Evolutionary conservation across 768 basidiomycete species (phyloP), one percentile per base, ranked within the genome.

Genomic region (Lactarius trivialis): DNA sequence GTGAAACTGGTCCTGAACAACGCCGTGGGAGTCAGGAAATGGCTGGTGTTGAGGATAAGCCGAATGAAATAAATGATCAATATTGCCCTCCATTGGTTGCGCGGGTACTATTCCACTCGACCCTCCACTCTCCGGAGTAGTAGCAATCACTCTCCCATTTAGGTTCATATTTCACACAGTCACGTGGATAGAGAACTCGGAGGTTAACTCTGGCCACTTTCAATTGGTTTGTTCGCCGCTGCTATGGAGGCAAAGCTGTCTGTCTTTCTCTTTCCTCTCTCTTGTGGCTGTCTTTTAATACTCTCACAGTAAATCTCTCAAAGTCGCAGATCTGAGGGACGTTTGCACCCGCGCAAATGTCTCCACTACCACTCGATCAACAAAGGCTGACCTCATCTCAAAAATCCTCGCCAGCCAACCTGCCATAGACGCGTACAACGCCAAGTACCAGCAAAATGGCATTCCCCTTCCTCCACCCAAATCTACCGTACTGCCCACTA

Each of bases 301-400:
- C 60, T 30, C 19, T n/a, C 37, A 58, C 69, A 79, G 79, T 62
- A 85, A 84, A 72, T 73, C 83, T 0, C 83, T 89, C 76, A 88
- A 86, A 72, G 88, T 88, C 70, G 79, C 80, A 37, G 87, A 89
- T 67, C 83, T 89, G 72, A 83, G 76, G 69, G 78, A 81, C 60
- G 81, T 89, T 63, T 82, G 89, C 70, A 48, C 76, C 56, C 77
- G 76, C 51, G 87, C 85, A 24, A 61, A 70, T 37, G 74, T 82
- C 58, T 52, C 80, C 5, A 71, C 77, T 36, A 79, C 83, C 0
- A 74, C 80, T 68, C 85, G 84, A 70, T 78, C 82, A 7, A 87
- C 81, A 70, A 91, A 89, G 72, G 69, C 74, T 0, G 88, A 88
- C 67, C 84, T 91, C 70, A 80, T 89, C 66, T 71, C 82, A 33